These are phyloP conservation scores for Pseudonectria foliicola DNA, from an alignment of 2,329 filamentous ascomycete species.

Conservation along the genomic window DNA sequence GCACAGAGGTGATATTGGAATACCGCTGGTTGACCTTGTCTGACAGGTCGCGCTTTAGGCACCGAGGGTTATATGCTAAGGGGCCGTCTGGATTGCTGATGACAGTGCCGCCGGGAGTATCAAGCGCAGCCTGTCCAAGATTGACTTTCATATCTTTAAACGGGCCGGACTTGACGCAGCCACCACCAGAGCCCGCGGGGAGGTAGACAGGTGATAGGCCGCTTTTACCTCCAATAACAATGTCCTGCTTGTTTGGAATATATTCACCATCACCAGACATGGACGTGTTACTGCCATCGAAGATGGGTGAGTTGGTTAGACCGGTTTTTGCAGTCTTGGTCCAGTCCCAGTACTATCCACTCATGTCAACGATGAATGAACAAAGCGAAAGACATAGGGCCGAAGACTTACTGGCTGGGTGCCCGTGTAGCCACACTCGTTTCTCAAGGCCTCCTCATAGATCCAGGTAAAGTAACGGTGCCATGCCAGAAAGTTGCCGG, in stretches of 20 bases:
- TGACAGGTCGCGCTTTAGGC: slow-evolving; percentile 32
- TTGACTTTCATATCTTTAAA: slow-evolving; percentile 36
- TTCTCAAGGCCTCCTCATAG: slow-evolving; percentile 24
- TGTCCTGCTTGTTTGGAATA: slow-evolving; percentile 15
- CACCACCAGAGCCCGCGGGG: slow-evolving; percentile 46
- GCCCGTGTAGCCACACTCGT: slow-evolving; percentile 31
- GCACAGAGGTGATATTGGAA: slow-evolving; percentile 23
- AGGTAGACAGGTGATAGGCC: slow-evolving; percentile 22
- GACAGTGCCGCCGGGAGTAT: slow-evolving; percentile 19
- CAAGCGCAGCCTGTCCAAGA: slow-evolving; percentile 30
- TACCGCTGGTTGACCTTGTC: slow-evolving; percentile 17
- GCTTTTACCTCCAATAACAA: slow-evolving; percentile 21
- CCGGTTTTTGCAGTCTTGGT: slow-evolving; percentile 27
- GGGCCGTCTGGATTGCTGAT: slow-evolving; percentile 15
- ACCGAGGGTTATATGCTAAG: slow-evolving; percentile 36
- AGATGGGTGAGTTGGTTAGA: slow-evolving; percentile 36
- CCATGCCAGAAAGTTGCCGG: slow-evolving; percentile 25
- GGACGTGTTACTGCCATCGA: slow-evolving; percentile 40
- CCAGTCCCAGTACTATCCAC: slow-evolving; percentile 40
- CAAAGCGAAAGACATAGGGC: neutral
- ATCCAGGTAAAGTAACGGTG: slow-evolving; percentile 27
- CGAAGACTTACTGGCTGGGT: slow-evolving; percentile 28
- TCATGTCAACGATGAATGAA: slow-evolving; percentile 2
- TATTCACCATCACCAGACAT: slow-evolving; percentile 38
- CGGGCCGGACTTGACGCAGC: slow-evolving; percentile 45